phyloP scores from a whole-genome alignment of 2,329 filamentous ascomycete genomes.

The Cercospora nicotianae region DNA sequence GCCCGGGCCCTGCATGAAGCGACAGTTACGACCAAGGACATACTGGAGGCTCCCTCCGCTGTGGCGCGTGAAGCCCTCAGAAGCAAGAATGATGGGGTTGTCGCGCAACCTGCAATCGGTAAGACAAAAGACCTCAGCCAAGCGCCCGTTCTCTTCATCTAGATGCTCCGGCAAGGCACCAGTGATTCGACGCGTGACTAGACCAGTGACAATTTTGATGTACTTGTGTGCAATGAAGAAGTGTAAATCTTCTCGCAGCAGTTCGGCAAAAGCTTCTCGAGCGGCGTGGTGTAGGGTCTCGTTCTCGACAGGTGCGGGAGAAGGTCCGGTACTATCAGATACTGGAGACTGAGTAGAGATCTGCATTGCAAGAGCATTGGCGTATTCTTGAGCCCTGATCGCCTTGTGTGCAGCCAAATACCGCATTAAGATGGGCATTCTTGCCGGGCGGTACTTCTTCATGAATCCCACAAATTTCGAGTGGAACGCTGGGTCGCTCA shows the following conservation, averaged over 20 bases:
- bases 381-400: slow-evolving; percentile 67
- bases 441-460: slow-evolving; percentile 22
- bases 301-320: slow-evolving; percentile 53
- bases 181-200: slow-evolving; percentile 67
- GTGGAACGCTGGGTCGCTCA: slow-evolving; percentile 20
- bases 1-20: slow-evolving; percentile 73
- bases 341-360: slow-evolving; percentile 55
- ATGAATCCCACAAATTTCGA: slow-evolving; percentile 23
- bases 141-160: slow-evolving; percentile 66
- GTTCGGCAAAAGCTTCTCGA: slow-evolving; percentile 60
- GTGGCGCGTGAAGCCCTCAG: slow-evolving; percentile 71
- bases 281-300: slow-evolving; percentile 60
- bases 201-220: slow-evolving; percentile 65
- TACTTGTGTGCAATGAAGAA: slow-evolving; percentile 68
- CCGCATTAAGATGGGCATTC: slow-evolving; percentile 20
- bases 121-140: slow-evolving; percentile 75
- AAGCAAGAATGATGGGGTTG: slow-evolving; percentile 75
- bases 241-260: slow-evolving; percentile 67
- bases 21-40: slow-evolving; percentile 72
- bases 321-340: neutral
- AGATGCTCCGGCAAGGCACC: slow-evolving; percentile 64
- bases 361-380: slow-evolving; percentile 64
- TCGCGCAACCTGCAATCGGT: slow-evolving; percentile 71
- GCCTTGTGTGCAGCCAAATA: slow-evolving; percentile 53
- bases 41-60: slow-evolving; percentile 74